A percentile compares a stretch with the other conserved stretches of the same genome.
Conservation (phyloP, 768 basidiomycete species). For the Tylopilus balloui region DNA sequence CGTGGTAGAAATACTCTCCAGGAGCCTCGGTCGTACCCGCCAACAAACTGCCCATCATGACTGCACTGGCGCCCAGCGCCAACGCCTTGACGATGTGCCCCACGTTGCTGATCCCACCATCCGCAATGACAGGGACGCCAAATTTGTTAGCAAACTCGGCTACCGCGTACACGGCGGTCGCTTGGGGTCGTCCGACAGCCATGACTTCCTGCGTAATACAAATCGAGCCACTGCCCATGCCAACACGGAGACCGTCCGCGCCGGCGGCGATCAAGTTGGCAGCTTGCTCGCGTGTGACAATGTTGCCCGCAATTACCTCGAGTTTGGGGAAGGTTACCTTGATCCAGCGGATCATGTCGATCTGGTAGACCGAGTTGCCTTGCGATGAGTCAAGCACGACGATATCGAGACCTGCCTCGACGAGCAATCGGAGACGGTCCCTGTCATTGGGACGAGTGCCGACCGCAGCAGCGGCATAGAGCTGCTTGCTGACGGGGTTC, state of each 20-base stretch:
- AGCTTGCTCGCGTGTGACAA: conserved; percentile 96
- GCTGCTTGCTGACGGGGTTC: conserved; percentile 85
- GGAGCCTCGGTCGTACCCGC: conserved; percentile 97
- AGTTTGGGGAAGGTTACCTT: conserved; percentile 80
- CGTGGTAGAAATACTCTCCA: conserved; percentile 99
- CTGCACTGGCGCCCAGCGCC: conserved; percentile 87
- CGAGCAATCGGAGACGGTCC: conserved; percentile 79
- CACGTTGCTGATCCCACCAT: conserved; percentile 93
- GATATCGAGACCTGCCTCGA: conserved; percentile 93
- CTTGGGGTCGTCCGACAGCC: conserved; percentile 97
- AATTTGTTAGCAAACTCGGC: conserved; percentile 91
- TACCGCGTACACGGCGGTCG: conserved; percentile 95
- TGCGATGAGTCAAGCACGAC: conserved; percentile 94
- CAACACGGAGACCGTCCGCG: conserved; percentile 91
- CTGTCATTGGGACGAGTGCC: conserved; percentile 89
- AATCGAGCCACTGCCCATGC: conserved; percentile 98
- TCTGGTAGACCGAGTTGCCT: conserved; percentile 90
- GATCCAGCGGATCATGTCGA: conserved; percentile 94
- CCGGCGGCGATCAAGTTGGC: conserved; percentile 91
- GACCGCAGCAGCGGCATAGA: conserved; percentile 93
- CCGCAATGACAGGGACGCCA: conserved; percentile 94
- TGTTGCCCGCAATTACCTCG: conserved; percentile 95
- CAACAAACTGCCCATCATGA: conserved; percentile 98
- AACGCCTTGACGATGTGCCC: conserved; percentile 98
- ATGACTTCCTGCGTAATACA: conserved; percentile 99